phyloP scores from a whole-genome alignment of 192 early-diverging fungal genomes.

The Irineochytrium annulatum region DNA sequence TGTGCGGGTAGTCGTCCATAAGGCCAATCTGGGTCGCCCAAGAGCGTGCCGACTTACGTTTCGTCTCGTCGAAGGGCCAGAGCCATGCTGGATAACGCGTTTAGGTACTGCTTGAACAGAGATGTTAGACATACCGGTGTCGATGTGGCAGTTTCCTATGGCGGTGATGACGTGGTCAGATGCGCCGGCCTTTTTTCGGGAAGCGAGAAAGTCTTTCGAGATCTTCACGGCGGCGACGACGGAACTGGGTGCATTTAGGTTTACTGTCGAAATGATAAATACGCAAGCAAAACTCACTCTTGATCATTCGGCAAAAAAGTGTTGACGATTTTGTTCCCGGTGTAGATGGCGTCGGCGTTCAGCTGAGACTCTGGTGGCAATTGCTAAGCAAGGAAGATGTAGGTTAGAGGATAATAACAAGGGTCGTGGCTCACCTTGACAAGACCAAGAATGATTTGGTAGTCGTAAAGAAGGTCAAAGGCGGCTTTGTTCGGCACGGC shows the following conservation, averaged over 20 bases:
- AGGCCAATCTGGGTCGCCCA: constrained; percentile 41
- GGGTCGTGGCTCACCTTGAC: constrained; percentile 43
- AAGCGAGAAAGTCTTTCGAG: constrained; percentile 59
- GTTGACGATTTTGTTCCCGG: constrained; percentile 81
- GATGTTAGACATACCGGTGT: constrained; percentile 19
- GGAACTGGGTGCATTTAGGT: constrained; percentile 14
- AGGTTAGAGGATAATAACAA: neutral
- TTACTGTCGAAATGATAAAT: neutral
- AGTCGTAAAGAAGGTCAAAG: constrained; percentile 67
- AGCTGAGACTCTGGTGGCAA: constrained; percentile 63
- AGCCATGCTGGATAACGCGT: constrained; percentile 67
- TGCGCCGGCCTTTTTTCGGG: constrained; percentile 48
- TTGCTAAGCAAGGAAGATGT: constrained; percentile 22
- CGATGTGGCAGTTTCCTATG: constrained; percentile 63
- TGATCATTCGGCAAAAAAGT: constrained; percentile 50
- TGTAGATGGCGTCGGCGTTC: constrained; percentile 72
- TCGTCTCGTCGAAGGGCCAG: constrained; percentile 98
- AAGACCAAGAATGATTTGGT: constrained; percentile 71
- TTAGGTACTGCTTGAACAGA: constrained; percentile 48
- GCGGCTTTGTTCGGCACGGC: constrained; percentile 68
- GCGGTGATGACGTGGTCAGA: constrained; percentile 72
- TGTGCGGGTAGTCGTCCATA: constrained; percentile 85
- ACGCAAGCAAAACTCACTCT: neutral
- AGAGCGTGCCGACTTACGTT: constrained; percentile 67
- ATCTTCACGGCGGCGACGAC: constrained; percentile 42